Evolutionary conservation across 805 yeast genomes (phyloP).

Genomic region (Hanseniaspora clermontiae): DNA sequence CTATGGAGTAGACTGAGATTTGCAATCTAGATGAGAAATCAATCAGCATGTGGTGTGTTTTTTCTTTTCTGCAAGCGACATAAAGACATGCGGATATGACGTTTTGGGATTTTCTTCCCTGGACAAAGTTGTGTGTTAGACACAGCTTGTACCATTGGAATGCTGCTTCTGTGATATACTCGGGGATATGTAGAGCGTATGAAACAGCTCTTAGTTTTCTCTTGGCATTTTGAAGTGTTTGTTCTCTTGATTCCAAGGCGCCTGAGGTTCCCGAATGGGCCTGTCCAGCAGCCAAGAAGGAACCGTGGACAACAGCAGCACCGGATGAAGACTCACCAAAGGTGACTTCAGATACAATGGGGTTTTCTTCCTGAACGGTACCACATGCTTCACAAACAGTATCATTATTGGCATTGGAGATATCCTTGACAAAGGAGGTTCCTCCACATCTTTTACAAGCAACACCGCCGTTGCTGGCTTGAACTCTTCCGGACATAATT

Average conservation of each 20-base stretch:
- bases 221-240: constrained; percentile 74
- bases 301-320: constrained; percentile 91
- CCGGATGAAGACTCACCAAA: constrained; percentile 88
- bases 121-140: constrained; percentile 76
- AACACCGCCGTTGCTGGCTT: background rate
- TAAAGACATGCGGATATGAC: constrained; percentile 91
- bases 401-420: constrained; percentile 54
- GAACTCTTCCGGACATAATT: background rate
- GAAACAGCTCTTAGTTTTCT: constrained; percentile 72
- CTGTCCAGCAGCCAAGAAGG: constrained; percentile 83
- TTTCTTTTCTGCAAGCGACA: constrained; percentile 82
- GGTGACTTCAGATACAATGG: constrained; percentile 88
- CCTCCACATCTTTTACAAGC: constrained; percentile 40
- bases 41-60: constrained; percentile 88
- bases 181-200: constrained; percentile 64
- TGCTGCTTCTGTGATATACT: constrained; percentile 74
- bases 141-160: constrained; percentile 83
- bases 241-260: constrained; percentile 78
- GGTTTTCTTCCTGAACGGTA: constrained; percentile 76
- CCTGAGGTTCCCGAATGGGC: constrained; percentile 51
- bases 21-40: constrained; percentile 86
- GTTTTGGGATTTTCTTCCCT: constrained; percentile 92
- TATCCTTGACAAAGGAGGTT: constrained; percentile 38
- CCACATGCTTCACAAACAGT: constrained; percentile 76
- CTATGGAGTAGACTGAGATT: constrained; percentile 84